A percentile compares a stretch with the other conserved stretches of the same genome.
phyloP scores from a whole-genome alignment of 2,329 filamentous ascomycete species.

The Fusarium papillatum region DNA sequence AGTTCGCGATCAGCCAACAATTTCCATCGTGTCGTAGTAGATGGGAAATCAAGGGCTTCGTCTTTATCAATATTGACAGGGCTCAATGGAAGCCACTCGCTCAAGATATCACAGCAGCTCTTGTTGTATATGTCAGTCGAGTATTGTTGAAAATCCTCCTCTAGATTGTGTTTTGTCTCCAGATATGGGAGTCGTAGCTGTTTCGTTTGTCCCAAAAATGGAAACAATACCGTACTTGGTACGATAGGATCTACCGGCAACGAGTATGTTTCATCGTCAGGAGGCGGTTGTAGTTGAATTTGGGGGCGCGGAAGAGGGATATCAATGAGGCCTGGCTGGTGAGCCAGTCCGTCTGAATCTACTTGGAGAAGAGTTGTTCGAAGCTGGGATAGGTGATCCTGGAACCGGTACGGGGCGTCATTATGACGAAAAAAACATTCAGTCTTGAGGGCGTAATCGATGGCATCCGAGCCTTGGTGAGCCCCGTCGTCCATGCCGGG shows the following conservation, averaged over 20 bases:
- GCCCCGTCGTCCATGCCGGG: conserved; percentile 15
- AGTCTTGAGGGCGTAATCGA: conserved; percentile 44
- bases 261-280: background rate
- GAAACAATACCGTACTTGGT: conserved; percentile 2
- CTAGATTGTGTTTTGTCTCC: conserved; percentile 39
- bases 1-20: conserved; percentile 43
- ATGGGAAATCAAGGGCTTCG: conserved; percentile 45
- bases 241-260: background rate
- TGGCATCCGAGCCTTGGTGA: conserved; percentile 25
- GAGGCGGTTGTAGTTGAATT: conserved; percentile 17
- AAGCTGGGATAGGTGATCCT: conserved; percentile 37
- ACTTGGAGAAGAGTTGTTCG: conserved; percentile 16
- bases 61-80: conserved; percentile 39
- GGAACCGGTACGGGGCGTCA: conserved; percentile 44
- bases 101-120: conserved; percentile 34
- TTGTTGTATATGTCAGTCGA: conserved; percentile 29
- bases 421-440: conserved; percentile 45
- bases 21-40: conserved; percentile 34
- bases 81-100: conserved; percentile 49
- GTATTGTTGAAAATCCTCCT: conserved; percentile 41
- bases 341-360: conserved; percentile 33
- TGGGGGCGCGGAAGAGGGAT: conserved; percentile 29
- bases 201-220: background rate
- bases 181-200: conserved; percentile 36
- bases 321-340: conserved; percentile 35